These are phyloP conservation scores for Malus hybrid DNA, from an alignment of 331 rosid species.

Conservation along the genomic window DNA sequence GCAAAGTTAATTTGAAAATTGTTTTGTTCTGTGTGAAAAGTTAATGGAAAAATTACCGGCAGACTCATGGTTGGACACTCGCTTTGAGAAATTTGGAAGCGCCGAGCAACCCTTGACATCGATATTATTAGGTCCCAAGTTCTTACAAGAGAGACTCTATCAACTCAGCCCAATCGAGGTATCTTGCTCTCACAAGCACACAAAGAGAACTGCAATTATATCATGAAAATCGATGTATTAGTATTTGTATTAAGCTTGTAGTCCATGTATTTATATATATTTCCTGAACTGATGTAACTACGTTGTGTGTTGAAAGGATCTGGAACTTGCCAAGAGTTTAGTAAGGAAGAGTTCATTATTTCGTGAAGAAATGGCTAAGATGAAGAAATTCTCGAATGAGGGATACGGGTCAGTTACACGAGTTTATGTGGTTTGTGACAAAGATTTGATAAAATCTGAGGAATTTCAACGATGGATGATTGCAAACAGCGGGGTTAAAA, in stretches of 20 bases:
- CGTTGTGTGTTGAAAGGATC: slow-evolving; percentile 31
- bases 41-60: slow-evolving; percentile 9
- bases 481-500: slow-evolving; percentile 22
- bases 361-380: slow-evolving; percentile 28
- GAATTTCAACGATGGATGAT: slow-evolving; percentile 49
- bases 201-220: neutral
- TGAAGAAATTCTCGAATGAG: slow-evolving; percentile 26
- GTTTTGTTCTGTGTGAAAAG: slow-evolving; percentile 20
- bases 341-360: slow-evolving; percentile 38
- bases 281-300: neutral
- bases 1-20: neutral
- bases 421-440: slow-evolving; percentile 18
- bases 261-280: neutral
- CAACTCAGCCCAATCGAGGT: slow-evolving; percentile 60
- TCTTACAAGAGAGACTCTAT: slow-evolving; percentile 29
- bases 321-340: slow-evolving; percentile 38
- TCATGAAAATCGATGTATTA: neutral
- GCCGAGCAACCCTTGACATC: slow-evolving; percentile 9
- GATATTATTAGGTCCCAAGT: slow-evolving; percentile 36
- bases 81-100: slow-evolving; percentile 15
- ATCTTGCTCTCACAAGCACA: slow-evolving; percentile 2
- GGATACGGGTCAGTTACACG: slow-evolving; percentile 41
- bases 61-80: slow-evolving; percentile 40
- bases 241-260: neutral
- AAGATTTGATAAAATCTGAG: slow-evolving; percentile 20